These are phyloP conservation scores for Blastomyces parvus DNA, from an alignment of 2,329 filamentous ascomycete genomes.

Conservation along the genomic window DNA sequence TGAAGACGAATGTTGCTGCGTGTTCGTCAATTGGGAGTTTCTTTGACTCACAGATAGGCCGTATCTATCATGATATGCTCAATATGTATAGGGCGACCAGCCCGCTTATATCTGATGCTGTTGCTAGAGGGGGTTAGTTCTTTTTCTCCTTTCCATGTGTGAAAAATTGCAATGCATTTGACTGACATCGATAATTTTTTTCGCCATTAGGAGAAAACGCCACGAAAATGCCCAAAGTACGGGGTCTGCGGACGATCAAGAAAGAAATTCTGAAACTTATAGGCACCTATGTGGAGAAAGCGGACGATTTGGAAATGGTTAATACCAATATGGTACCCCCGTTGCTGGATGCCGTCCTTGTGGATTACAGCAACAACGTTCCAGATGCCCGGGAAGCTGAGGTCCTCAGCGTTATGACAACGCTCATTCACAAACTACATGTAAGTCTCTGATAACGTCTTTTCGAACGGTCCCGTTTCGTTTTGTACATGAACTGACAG, in stretches of 20 bases:
- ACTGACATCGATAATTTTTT: not conserved
- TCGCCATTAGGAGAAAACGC: conserved; percentile 63
- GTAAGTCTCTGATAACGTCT: conserved; percentile 57
- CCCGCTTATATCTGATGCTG: conserved; percentile 85
- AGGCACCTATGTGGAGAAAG: conserved; percentile 96
- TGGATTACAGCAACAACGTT: conserved; percentile 96
- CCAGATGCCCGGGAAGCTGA: conserved; percentile 92
- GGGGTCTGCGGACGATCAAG: conserved; percentile 93
- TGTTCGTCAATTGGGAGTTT: conserved; percentile 94
- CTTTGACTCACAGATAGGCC: conserved; percentile 95
- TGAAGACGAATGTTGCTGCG: conserved; percentile 99
- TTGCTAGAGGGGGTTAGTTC: conserved; percentile 64
- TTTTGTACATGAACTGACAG: conserved; percentile 25
- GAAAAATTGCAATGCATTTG: not conserved
- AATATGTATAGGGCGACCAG: conserved; percentile 99
- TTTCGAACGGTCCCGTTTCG: conserved; percentile 18
- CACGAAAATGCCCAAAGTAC: conserved; percentile 94
- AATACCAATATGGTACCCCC: conserved; percentile 92
- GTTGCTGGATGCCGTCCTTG: conserved; percentile 80
- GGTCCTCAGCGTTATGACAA: conserved; percentile 94
- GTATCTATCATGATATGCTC: conserved; percentile 96
- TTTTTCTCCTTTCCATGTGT: not conserved
- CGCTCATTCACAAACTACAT: conserved; percentile 91
- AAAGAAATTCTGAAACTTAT: conserved; percentile 98
- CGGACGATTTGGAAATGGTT: conserved; percentile 89